A percentile compares a stretch with the other conserved stretches of the same genome.
These are phyloP conservation scores for Ceratobasidium sp. DNA, from an alignment of 1,284 basidiomycete genomes.

Conservation along the genomic window DNA sequence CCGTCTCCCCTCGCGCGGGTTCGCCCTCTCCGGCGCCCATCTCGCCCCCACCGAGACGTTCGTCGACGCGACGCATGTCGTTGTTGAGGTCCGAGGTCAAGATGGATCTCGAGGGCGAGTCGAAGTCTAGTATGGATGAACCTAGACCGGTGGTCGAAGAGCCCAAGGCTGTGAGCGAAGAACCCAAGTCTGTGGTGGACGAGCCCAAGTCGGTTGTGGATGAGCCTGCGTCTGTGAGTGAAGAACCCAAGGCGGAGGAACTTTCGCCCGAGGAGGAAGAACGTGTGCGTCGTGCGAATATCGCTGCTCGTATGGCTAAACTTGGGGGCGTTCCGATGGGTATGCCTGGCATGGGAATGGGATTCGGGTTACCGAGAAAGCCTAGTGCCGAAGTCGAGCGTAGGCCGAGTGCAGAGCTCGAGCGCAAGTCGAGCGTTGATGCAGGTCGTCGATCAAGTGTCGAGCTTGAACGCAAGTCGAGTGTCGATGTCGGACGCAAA, in stretches of 20 bases:
- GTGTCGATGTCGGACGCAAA: neutral
- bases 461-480: neutral
- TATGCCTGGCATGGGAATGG: conserved; percentile 61
- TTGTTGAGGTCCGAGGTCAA: conserved; percentile 23
- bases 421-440: neutral
- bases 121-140: neutral
- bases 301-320: conserved; percentile 89
- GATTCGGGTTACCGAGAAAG: neutral
- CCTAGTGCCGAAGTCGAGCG: conserved; percentile 7
- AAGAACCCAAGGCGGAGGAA: conserved; percentile 61
- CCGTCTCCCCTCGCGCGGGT: conserved; percentile 11
- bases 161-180: neutral
- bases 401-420: neutral
- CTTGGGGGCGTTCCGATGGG: conserved; percentile 85
- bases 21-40: neutral
- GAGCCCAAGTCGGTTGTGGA: conserved; percentile 14
- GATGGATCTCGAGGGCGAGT: neutral
- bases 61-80: conserved; percentile 13
- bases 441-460: neutral
- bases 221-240: conserved; percentile 1
- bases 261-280: conserved; percentile 69
- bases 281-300: conserved; percentile 75
- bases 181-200: neutral
- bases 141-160: neutral
- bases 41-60: conserved; percentile 6